A percentile compares a stretch with the other conserved stretches of the same genome.
Conservation (phyloP, 768 basidiomycete species). For the Lepiota brunneoincarnata region DNA sequence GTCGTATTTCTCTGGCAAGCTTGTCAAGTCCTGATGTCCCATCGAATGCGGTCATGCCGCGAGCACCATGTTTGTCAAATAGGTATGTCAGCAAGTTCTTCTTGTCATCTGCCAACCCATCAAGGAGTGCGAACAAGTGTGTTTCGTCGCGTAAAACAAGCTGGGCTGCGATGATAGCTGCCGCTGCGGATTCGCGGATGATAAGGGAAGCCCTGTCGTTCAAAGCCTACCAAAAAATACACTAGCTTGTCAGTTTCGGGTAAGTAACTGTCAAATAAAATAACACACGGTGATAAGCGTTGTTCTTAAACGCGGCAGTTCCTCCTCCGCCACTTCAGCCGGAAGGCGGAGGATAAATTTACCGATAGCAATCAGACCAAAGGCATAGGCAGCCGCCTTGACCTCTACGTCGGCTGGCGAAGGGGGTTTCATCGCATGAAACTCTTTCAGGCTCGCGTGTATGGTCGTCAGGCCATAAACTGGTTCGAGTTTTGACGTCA, state of each 20-base stretch:
- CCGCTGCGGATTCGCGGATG: slow-evolving; percentile 81
- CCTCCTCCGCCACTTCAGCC: slow-evolving; percentile 82
- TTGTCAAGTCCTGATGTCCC: slow-evolving; percentile 58
- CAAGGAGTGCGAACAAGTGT: slow-evolving; percentile 76
- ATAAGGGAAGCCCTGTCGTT: slow-evolving; percentile 73
- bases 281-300: slow-evolving; percentile 66
- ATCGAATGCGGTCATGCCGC: slow-evolving; percentile 40
- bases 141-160: slow-evolving; percentile 80
- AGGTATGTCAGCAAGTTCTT: slow-evolving; percentile 87
- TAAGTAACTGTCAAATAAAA: not conserved
- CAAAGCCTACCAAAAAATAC: slow-evolving; percentile 45
- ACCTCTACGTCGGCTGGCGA: slow-evolving; percentile 41
- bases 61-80: slow-evolving; percentile 83
- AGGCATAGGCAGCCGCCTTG: slow-evolving; percentile 71
- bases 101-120: slow-evolving; percentile 85
- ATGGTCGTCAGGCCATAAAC: slow-evolving; percentile 84
- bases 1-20: slow-evolving; percentile 76
- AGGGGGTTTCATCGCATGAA: slow-evolving; percentile 52
- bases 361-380: slow-evolving; percentile 80
- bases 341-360: slow-evolving; percentile 82
- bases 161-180: slow-evolving; percentile 80
- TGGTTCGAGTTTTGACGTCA: slow-evolving; percentile 72
- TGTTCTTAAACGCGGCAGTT: slow-evolving; percentile 70
- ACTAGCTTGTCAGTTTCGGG: not conserved
- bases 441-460: slow-evolving; percentile 68